phyloP scores from a whole-genome alignment of 495 filamentous ascomycete species.

The Chaetomium cochliodes region DNA sequence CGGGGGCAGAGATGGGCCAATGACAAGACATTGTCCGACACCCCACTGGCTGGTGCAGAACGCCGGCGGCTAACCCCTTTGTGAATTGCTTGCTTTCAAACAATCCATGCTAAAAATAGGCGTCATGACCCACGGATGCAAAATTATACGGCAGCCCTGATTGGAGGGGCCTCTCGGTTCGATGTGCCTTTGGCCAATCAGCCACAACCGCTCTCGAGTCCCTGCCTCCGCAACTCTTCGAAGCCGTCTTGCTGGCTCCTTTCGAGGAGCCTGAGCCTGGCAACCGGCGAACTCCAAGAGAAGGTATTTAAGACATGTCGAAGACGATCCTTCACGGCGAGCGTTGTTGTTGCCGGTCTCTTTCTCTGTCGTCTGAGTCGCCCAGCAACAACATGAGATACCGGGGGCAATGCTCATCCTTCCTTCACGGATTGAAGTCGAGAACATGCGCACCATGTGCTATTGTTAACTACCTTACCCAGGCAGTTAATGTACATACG shows the following conservation, averaged over 20 bases:
- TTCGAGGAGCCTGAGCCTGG: neutral
- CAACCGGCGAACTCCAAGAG: neutral
- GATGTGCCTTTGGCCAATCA: slow-evolving; percentile 19
- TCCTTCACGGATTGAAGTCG: too few species aligned
- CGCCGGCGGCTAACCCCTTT: slow-evolving; percentile 35
- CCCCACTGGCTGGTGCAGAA: slow-evolving; percentile 20
- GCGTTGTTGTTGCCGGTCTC: too few species aligned
- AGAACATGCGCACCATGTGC: too few species aligned
- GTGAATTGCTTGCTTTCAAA: slow-evolving; percentile 34
- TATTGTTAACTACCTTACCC: too few species aligned
- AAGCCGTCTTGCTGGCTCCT: slow-evolving; percentile 5
- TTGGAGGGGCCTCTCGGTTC: slow-evolving; percentile 23
- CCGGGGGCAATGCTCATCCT: too few species aligned
- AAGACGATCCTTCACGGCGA: neutral
- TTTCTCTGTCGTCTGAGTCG: neutral
- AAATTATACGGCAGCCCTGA: slow-evolving; percentile 29
- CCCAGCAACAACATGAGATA: too few species aligned
- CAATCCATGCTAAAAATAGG: slow-evolving; percentile 38
- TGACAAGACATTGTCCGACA: slow-evolving; percentile 5
- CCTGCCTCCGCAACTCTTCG: slow-evolving; percentile 11
- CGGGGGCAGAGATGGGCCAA: slow-evolving; percentile 28
- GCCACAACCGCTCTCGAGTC: neutral
- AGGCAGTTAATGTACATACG: too few species aligned
- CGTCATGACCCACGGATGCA: slow-evolving; percentile 28
- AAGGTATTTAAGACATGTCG: neutral